phyloP scores from a whole-genome alignment of 257 asterid species.

The Echites panduratus region DNA sequence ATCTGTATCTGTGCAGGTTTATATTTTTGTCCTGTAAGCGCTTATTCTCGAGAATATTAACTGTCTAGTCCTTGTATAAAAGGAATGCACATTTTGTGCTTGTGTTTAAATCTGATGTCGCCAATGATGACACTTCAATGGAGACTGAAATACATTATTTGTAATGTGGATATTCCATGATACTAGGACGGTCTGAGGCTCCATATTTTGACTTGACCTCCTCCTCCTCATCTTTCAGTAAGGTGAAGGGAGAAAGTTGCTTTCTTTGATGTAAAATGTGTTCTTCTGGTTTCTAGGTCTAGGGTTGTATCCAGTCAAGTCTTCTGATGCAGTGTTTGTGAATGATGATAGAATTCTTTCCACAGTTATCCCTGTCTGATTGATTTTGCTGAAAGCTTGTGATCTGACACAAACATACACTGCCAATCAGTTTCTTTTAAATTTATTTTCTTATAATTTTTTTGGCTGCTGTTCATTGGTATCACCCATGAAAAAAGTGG shows the following conservation, averaged over 20 bases:
- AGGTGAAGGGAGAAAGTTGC: not conserved
- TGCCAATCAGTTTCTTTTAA: not conserved
- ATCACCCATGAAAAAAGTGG: not conserved
- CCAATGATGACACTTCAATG: conserved; percentile 32
- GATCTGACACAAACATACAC: conserved; percentile 43
- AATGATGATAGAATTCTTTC: conserved; percentile 46
- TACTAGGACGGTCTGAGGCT: conserved; percentile 70
- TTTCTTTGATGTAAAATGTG: not conserved
- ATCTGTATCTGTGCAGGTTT: no score
- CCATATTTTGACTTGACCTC: not conserved
- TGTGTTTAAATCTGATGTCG: not conserved
- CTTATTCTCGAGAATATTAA: not conserved
- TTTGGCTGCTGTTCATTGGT: not conserved
- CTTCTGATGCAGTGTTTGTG: conserved; percentile 15
- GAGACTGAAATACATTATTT: conserved; percentile 22
- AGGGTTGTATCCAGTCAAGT: no score
- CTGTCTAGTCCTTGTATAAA: no score
- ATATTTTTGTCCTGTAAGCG: no score
- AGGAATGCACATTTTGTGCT: not conserved
- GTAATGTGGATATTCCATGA: conserved; percentile 27
- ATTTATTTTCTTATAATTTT: not conserved
- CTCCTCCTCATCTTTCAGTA: not conserved
- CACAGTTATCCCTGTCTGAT: conserved; percentile 96
- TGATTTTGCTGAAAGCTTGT: conserved; percentile 37
- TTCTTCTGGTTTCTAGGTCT: not conserved